Evolutionary conservation across 2,329 filamentous ascomycete species (phyloP).

Genomic region (Westerdykella sp.): DNA sequence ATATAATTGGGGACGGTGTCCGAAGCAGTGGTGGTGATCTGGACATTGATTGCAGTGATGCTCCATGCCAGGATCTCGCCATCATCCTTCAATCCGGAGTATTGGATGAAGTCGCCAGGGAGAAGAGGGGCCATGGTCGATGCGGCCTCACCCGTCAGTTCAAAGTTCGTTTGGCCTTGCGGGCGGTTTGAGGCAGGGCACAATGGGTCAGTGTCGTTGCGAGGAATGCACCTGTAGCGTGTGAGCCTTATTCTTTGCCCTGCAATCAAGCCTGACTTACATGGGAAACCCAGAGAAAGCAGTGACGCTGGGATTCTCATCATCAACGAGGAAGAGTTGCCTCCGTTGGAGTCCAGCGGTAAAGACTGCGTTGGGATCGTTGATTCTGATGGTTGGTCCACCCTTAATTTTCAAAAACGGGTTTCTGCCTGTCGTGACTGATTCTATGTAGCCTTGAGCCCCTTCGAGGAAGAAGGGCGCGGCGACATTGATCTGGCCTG

Average conservation of each 20-base stretch:
- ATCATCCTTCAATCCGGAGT: conserved; percentile 30
- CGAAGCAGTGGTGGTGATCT: conserved; percentile 32
- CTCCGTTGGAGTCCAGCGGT: conserved; percentile 13
- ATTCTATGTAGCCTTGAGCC: conserved; percentile 34
- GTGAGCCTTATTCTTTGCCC: not conserved
- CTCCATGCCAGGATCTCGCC: conserved; percentile 35
- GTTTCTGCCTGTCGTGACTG: conserved; percentile 28
- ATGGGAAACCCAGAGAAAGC: conserved; percentile 49
- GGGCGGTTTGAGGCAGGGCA: conserved; percentile 36
- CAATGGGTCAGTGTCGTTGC: conserved; percentile 32
- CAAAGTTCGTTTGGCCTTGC: conserved; percentile 24
- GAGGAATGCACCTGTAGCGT: conserved; percentile 38
- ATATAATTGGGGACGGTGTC: conserved; percentile 36
- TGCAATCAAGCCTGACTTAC: conserved; percentile 8
- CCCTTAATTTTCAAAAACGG: conserved; percentile 31
- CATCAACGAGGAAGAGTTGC: conserved; percentile 45
- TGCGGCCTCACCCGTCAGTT: conserved; percentile 8
- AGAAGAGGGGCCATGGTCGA: conserved; percentile 39
- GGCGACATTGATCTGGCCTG: conserved; percentile 34
- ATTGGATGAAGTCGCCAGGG: conserved; percentile 40
- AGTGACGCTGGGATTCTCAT: conserved; percentile 44
- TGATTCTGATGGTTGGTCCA: conserved; percentile 37
- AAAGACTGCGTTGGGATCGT: conserved; percentile 44
- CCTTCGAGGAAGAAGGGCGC: conserved; percentile 34
- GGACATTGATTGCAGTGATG: conserved; percentile 37